Evolutionary conservation across 257 asterid species (phyloP).

Genomic region (Gynochthodes officinalis): DNA sequence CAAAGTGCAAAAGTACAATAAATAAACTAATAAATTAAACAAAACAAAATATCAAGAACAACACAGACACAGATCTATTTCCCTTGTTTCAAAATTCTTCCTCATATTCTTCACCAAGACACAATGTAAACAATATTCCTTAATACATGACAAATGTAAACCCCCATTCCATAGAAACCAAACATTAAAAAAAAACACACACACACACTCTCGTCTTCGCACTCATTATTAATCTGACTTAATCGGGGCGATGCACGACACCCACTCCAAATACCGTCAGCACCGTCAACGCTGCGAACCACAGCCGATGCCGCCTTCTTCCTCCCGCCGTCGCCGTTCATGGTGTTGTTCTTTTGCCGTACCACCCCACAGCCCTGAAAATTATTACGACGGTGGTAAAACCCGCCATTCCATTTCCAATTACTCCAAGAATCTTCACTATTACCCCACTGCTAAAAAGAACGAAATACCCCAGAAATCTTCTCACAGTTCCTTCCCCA

Average conservation of each 20-base stretch:
- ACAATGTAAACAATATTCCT: neutral
- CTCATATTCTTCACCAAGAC: constrained; percentile 12
- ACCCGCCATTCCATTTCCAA: neutral
- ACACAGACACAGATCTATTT: neutral
- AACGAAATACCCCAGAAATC: constrained; percentile 37
- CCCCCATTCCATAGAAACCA: neutral
- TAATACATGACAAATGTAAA: neutral
- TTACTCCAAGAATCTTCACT: constrained; percentile 23
- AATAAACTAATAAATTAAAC: too few relatives aligned
- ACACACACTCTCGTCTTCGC: neutral
- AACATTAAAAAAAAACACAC: neutral
- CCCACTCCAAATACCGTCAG: constrained; percentile 25
- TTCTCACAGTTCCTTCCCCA: constrained; percentile 35
- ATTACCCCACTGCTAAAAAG: constrained; percentile 32
- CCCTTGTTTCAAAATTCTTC: neutral
- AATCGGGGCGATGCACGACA: constrained; percentile 39
- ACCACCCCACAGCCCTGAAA: constrained; percentile 81
- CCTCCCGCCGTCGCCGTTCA: constrained; percentile 56
- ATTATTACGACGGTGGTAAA: constrained; percentile 13
- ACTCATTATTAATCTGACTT: neutral
- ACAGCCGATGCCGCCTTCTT: constrained; percentile 40
- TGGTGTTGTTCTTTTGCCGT: constrained; percentile 89
- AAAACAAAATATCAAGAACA: too few relatives aligned
- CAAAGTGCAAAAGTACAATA: too few relatives aligned
- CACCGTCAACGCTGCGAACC: constrained; percentile 49